Base-by-base conservation (phyloP, 306 rosid species). In the Dryas alaskensis region DNA sequence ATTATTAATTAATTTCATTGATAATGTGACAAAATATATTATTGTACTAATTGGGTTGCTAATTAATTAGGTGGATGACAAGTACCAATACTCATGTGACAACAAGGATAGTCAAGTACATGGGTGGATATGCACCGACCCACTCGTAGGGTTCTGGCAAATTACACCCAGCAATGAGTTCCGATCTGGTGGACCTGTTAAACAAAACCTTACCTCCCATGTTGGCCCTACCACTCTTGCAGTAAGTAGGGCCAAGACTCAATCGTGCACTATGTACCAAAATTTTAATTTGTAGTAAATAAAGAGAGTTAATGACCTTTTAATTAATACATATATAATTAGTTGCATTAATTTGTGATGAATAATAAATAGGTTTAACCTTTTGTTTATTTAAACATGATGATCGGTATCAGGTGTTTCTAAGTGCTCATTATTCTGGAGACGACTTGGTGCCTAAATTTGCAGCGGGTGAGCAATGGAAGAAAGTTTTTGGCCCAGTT, bases 401-500 rank as follows among this genome's bases (percentile, higher is more conserved):
- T 54, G 19, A 5, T 11, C 2, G 4, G 67, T 22, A 22, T 60
- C 77, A 84, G 88, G 50, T 84, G 43, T 84, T 84, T 81, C 69
- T 84, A 10, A 84, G 88, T 27, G 86, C 88, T 46, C 88, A 81
- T 73, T 84, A 84, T 44, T n/a, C 86, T 4, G 85, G 86, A 69
- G 81, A 78, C 14, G 84, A 84, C 59, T 63, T 84, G 72, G 86
- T 84, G 70, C 86, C 86, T 10, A 84, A 72, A 69, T 67, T 81
- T 62, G 78, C 72, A 64, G 74, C 71, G 0, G 84, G 80, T 10
- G 88, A 84, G 79, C 61, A 39, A 6, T 84, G 88, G 88, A 84
- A 84, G 84, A 84, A 81, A 69, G 88, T 81, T 22, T 84, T 84
- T 27, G 86, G 88, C 3, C 88, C 88, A 49, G 81, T 81, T 48